A percentile compares a stretch with the other conserved stretches of the same genome.
These are phyloP conservation scores for Aquilaria malaccensis DNA, from an alignment of 345 rosid species.

Conservation along the genomic window DNA sequence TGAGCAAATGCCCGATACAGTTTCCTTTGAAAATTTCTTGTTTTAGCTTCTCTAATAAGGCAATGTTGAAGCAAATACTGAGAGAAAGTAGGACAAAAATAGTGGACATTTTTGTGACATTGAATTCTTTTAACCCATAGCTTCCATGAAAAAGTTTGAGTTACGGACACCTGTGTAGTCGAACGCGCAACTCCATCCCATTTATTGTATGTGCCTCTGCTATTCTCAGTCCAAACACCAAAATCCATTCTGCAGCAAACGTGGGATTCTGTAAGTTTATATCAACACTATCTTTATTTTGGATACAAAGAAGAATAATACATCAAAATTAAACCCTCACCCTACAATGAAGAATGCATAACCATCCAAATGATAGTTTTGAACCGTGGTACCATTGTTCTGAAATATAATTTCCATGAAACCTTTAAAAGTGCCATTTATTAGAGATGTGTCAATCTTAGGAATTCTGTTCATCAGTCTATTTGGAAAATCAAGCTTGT, in stretches of 20 bases:
- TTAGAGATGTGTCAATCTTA: conserved; percentile 73
- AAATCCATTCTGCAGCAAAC: conserved; percentile 67
- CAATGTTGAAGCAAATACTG: no score
- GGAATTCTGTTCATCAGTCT: conserved; percentile 66
- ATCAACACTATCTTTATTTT: background rate
- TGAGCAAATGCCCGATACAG: no score
- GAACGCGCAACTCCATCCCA: conserved; percentile 91
- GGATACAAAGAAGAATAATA: conserved; percentile 6
- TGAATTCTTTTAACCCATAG: background rate
- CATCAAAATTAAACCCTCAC: conserved; percentile 38
- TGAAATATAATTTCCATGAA: conserved; percentile 90
- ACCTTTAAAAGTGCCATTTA: conserved; percentile 81
- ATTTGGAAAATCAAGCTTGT: conserved; percentile 89
- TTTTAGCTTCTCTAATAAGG: no score
- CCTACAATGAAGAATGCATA: conserved; percentile 91
- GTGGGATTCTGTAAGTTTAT: conserved; percentile 9
- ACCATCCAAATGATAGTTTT: conserved; percentile 92
- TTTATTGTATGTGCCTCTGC: conserved; percentile 80
- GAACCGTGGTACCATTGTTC: conserved; percentile 67
- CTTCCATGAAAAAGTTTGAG: conserved; percentile 8
- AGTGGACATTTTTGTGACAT: background rate
- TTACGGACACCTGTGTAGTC: conserved; percentile 57
- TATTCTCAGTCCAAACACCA: conserved; percentile 89
- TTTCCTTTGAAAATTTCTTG: no score
- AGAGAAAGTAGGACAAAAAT: conserved; percentile 5